phyloP scores from a whole-genome alignment of 768 basidiomycete genomes.

The Xerocomus potaroensis region DNA sequence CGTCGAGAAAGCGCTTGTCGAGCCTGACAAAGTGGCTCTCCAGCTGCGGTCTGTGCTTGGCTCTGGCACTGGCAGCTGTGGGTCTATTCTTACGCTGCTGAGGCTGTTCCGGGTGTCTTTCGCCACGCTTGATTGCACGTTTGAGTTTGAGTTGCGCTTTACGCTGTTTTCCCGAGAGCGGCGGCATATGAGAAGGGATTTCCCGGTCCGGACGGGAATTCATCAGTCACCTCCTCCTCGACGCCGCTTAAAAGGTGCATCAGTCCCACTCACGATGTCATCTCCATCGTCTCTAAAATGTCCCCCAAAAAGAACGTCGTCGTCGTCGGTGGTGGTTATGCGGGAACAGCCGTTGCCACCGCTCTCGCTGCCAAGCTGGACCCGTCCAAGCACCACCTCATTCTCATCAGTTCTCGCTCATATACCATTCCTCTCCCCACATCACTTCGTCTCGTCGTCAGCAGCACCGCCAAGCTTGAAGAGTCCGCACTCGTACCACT shows the following conservation, averaged over 20 bases:
- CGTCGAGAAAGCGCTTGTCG: constrained; percentile 54
- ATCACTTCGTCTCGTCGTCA: constrained; percentile 48
- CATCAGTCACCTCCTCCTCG: background rate
- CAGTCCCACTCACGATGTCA: background rate
- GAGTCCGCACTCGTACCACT: constrained; percentile 46
- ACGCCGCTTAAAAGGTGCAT: background rate
- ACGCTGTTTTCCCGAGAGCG: constrained; percentile 56
- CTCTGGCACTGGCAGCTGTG: constrained; percentile 28
- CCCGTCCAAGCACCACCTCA: constrained; percentile 42
- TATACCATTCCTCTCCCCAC: constrained; percentile 50
- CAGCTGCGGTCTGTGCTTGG: constrained; percentile 45
- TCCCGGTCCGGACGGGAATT: background rate
- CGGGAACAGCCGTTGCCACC: constrained; percentile 43
- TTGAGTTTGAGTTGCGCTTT: constrained; percentile 73
- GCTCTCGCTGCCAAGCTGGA: constrained; percentile 50
- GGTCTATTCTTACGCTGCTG: constrained; percentile 12
- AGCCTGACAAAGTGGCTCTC: constrained; percentile 71
- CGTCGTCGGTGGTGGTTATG: constrained; percentile 52
- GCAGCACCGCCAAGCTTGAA: constrained; percentile 33
- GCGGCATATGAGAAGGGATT: constrained; percentile 14
- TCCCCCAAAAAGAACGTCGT: constrained; percentile 38
- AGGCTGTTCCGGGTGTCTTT: constrained; percentile 34
- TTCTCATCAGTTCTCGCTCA: constrained; percentile 51
- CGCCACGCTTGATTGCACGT: constrained; percentile 82
- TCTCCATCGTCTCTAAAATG: background rate